Evolutionary conservation across 1,284 basidiomycete genomes (phyloP).

Genomic region (Dichomitus squalens): DNA sequence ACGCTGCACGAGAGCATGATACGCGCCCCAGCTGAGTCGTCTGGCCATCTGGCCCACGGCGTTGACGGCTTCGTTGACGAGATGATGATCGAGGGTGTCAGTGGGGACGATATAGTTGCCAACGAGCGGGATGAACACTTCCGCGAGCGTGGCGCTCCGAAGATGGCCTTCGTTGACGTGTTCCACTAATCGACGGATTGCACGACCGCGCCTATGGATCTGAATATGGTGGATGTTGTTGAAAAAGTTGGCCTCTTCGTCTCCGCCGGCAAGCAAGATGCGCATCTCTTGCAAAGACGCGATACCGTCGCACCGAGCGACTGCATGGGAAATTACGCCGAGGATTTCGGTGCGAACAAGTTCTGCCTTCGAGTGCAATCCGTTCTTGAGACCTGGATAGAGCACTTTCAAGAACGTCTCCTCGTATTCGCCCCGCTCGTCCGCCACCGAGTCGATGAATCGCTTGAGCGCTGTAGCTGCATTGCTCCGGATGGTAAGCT

Average conservation of each 20-base stretch:
- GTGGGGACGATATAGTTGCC: conserved; percentile 80
- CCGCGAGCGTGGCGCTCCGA: conserved; percentile 74
- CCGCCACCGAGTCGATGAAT: conserved; percentile 69
- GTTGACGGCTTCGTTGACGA: conserved; percentile 89
- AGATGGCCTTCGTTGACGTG: conserved; percentile 74
- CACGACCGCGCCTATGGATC: conserved; percentile 87
- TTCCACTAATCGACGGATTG: conserved; percentile 85
- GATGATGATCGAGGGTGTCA: conserved; percentile 82
- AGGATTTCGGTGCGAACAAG: conserved; percentile 89
- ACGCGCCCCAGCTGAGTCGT: conserved; percentile 83
- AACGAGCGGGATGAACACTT: conserved; percentile 88
- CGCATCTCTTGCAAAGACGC: conserved; percentile 76
- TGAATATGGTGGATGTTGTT: conserved; percentile 96
- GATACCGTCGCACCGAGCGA: conserved; percentile 67
- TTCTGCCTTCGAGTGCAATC: conserved; percentile 82
- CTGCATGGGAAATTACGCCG: conserved; percentile 78
- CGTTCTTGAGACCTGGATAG: conserved; percentile 83
- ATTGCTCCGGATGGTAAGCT: conserved; percentile 87
- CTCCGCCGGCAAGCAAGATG: conserved; percentile 83
- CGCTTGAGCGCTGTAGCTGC: conserved; percentile 78
- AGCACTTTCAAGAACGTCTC: conserved; percentile 67
- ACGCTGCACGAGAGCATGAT: conserved; percentile 80
- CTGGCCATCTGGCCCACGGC: conserved; percentile 78
- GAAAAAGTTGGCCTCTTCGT: conserved; percentile 97
- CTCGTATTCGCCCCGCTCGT: conserved; percentile 47